These are phyloP conservation scores for Obba rivulosa DNA, from an alignment of 768 basidiomycete genomes.

Conservation along the genomic window DNA sequence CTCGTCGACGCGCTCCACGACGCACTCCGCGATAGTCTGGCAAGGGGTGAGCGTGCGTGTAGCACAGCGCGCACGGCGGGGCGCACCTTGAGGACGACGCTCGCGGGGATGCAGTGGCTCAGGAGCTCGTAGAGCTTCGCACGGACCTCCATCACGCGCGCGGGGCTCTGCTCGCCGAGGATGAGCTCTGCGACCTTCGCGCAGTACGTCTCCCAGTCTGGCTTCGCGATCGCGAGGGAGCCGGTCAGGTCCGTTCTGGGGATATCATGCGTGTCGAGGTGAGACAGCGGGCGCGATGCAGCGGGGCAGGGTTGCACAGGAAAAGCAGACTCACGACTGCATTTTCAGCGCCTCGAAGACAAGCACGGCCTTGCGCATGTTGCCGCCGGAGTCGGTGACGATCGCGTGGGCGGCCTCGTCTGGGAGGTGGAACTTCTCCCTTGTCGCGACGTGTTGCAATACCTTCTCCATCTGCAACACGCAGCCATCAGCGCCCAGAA, in stretches of 20 bases:
- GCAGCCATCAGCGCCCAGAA: not conserved
- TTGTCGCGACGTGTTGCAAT: constrained; percentile 71
- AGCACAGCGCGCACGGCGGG: not conserved
- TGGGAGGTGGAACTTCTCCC: constrained; percentile 79
- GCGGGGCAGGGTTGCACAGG: not conserved
- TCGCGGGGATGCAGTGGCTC: constrained; percentile 95
- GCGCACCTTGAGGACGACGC: constrained; percentile 81
- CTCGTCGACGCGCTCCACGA: constrained; percentile 88
- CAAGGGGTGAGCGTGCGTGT: not conserved
- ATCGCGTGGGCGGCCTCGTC: constrained; percentile 71
- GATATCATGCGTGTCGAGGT: constrained; percentile 1
- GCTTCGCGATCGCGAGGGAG: constrained; percentile 80
- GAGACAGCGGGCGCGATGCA: not conserved
- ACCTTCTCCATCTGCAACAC: constrained; percentile 83
- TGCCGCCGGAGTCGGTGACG: constrained; percentile 77
- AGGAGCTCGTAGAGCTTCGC: constrained; percentile 92
- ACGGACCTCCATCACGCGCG: constrained; percentile 87
- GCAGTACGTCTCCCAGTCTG: constrained; percentile 99
- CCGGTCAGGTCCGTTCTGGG: constrained; percentile 83
- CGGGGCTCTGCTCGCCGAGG: constrained; percentile 82
- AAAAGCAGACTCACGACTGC: constrained; percentile 84
- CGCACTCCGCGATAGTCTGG: constrained; percentile 86
- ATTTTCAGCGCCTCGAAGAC: constrained; percentile 95
- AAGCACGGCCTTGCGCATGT: constrained; percentile 90
- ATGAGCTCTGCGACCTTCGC: constrained; percentile 88